A percentile compares a stretch with the other conserved stretches of the same genome.
Evolutionary conservation across 352 stramenopile genomes (phyloP).

Genomic region (Phytophthora meadii): DNA sequence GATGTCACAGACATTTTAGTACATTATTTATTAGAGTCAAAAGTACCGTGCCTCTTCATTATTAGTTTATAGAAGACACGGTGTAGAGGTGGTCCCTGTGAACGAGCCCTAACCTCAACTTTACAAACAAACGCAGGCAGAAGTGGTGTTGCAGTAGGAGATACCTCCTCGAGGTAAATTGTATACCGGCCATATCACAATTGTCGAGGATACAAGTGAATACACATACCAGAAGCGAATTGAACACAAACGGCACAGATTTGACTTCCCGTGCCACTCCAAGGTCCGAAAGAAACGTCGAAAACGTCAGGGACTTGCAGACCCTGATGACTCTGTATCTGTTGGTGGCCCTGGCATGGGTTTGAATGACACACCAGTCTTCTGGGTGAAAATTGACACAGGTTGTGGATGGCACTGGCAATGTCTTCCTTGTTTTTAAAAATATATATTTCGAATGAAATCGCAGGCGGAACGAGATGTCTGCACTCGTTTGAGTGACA

Average conservation of each 20-base stretch:
- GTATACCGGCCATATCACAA: constrained; percentile 82
- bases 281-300: constrained; percentile 90
- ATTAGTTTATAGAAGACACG: too few relatives aligned
- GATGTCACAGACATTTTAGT: too few relatives aligned
- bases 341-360: constrained; percentile 82
- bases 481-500: too few relatives aligned
- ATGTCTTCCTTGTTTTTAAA: too few relatives aligned
- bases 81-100: too few relatives aligned
- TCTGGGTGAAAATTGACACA: constrained; percentile 89
- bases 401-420: constrained; percentile 56
- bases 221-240: constrained; percentile 86
- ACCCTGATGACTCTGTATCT: constrained; percentile 82
- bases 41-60: too few relatives aligned
- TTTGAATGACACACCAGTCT: constrained; percentile 87
- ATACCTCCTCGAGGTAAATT: constrained; percentile 81
- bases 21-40: too few relatives aligned
- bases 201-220: constrained; percentile 87
- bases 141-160: constrained; percentile 86
- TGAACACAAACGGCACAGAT: constrained; percentile 86
- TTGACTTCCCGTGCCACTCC: constrained; percentile 86
- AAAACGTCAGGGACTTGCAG: constrained; percentile 80
- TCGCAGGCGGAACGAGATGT: too few relatives aligned
- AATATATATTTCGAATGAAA: too few relatives aligned
- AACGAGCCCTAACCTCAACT: too few relatives aligned
- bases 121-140: constrained; percentile 86